A percentile compares a stretch with the other conserved stretches of the same genome.
These are phyloP conservation scores for Dioszegia crocea DNA, from an alignment of 768 basidiomycete genomes.

Conservation along the genomic window DNA sequence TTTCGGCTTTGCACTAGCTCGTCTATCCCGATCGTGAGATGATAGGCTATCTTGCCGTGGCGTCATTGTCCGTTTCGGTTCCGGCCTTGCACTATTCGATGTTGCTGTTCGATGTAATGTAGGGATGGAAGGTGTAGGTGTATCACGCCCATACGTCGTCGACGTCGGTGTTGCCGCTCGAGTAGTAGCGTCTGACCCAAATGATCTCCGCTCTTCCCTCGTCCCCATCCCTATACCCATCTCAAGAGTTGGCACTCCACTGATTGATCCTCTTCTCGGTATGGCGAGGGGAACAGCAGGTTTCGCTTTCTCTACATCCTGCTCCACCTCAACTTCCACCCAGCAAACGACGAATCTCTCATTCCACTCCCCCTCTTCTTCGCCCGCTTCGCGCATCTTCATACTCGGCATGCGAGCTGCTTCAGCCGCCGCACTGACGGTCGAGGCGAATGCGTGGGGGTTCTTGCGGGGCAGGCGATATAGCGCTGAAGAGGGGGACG, in stretches of 20 bases:
- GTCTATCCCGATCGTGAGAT: background rate
- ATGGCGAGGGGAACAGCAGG: background rate
- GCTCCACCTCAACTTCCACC: constrained; percentile 26
- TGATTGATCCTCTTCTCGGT: background rate
- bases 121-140: background rate
- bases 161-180: constrained; percentile 26
- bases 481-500: constrained; percentile 42
- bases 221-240: constrained; percentile 16
- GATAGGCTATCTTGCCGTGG: background rate
- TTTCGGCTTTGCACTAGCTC: background rate
- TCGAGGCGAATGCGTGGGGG: constrained; percentile 37
- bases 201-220: constrained; percentile 32
- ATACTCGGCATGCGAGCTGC: constrained; percentile 24
- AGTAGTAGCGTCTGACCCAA: constrained; percentile 23
- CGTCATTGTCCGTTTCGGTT: background rate
- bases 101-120: background rate
- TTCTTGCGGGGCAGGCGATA: constrained; percentile 46
- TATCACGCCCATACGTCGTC: background rate
- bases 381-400: constrained; percentile 17
- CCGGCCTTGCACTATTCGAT: background rate
- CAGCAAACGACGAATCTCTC: constrained; percentile 47
- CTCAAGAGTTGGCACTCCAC: background rate
- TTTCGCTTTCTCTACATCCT: background rate
- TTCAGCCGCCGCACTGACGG: constrained; percentile 25
- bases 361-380: constrained; percentile 23